These are phyloP conservation scores for Candolleomyces aberdarensis DNA, from an alignment of 768 basidiomycete genomes.

Conservation along the genomic window DNA sequence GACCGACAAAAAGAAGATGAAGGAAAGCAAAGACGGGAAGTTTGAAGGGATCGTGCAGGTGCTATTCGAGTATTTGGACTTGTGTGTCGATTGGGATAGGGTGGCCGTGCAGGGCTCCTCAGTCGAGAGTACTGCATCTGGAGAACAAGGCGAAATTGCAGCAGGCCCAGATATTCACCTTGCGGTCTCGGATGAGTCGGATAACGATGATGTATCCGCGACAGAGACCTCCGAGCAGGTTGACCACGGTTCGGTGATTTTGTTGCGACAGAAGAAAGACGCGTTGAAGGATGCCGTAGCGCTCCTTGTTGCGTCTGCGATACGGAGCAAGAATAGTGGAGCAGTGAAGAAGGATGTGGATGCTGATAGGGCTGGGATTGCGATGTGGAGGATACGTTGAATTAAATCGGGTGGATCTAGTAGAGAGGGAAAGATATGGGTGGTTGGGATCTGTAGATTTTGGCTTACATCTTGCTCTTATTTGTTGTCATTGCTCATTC, in stretches of 20 bases:
- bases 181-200: no score
- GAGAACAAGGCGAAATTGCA: no score
- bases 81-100: constrained; percentile 63
- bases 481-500: not conserved
- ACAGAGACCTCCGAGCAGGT: not conserved
- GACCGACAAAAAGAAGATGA: constrained; percentile 13
- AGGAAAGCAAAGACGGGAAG: constrained; percentile 20
- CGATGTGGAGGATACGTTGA: constrained; percentile 64
- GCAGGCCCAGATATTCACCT: no score
- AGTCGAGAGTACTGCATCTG: no score
- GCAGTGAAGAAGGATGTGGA: constrained; percentile 56
- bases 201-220: no score
- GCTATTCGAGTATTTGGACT: constrained; percentile 54
- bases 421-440: not conserved
- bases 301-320: constrained; percentile 52
- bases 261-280: constrained; percentile 30
- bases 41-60: constrained; percentile 55
- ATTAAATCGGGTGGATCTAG: not conserved
- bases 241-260: not conserved
- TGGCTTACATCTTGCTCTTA: not conserved
- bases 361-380: constrained; percentile 56
- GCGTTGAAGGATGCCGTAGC: constrained; percentile 45
- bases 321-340: constrained; percentile 50
- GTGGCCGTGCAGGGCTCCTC: constrained; percentile 28
- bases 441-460: not conserved